These are phyloP conservation scores for Byssochlamys sp. DNA, from an alignment of 2,329 filamentous ascomycete species.

Conservation along the genomic window DNA sequence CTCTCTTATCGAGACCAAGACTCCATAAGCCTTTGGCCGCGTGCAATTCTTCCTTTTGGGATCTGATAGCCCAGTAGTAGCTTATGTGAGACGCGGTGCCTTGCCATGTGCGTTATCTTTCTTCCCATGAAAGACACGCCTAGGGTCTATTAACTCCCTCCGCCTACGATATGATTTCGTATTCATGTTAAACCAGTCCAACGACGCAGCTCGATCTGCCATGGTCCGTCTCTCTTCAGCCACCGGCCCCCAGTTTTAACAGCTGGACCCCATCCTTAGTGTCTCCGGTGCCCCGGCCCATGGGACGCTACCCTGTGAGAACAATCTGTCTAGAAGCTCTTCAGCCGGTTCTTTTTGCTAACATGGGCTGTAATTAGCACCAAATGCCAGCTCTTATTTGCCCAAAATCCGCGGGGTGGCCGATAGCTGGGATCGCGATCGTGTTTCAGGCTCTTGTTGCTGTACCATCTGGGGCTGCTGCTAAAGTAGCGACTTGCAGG, in stretches of 20 bases:
- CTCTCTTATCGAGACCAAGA: slow-evolving; percentile 2
- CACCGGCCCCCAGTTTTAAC: not conserved
- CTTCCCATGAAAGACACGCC: too few relatives aligned
- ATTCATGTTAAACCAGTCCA: too few relatives aligned
- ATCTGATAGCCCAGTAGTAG: too few relatives aligned
- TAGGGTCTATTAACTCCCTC: too few relatives aligned
- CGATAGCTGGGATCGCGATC: not conserved
- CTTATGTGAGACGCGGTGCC: too few relatives aligned
- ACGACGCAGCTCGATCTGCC: too few relatives aligned
- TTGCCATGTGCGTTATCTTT: too few relatives aligned
- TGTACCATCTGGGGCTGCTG: not conserved
- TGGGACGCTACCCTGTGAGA: not conserved
- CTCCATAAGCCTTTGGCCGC: not conserved
- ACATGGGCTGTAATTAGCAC: not conserved
- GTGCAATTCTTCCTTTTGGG: not conserved
- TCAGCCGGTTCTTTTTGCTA: not conserved
- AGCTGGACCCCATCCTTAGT: not conserved
- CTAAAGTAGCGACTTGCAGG: not conserved
- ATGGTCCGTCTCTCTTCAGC: not conserved
- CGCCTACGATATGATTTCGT: too few relatives aligned
- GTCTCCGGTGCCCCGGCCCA: not conserved
- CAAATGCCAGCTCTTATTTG: not conserved
- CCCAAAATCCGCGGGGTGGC: not conserved
- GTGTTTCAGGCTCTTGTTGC: not conserved
- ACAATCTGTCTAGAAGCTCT: not conserved